phyloP scores from a whole-genome alignment of 768 basidiomycete genomes.

The Hebeloma cylindrosporum region DNA sequence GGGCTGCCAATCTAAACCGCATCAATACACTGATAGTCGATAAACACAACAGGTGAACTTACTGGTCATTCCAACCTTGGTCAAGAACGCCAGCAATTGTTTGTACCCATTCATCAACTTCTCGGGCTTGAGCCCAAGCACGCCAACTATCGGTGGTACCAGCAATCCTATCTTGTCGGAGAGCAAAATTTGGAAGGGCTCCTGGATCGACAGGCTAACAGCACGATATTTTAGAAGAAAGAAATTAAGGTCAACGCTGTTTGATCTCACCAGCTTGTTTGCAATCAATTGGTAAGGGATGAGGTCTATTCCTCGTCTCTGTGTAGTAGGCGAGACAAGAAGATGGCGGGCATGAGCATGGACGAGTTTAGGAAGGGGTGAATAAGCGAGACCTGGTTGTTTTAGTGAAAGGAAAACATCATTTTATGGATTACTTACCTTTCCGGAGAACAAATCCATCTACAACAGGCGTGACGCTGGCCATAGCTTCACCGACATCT shows the following conservation, averaged over 20 bases:
- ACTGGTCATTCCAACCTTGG: slow-evolving; percentile 90
- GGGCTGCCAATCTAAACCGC: slow-evolving; percentile 62
- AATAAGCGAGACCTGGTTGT: slow-evolving; percentile 69
- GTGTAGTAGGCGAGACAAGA: slow-evolving; percentile 48
- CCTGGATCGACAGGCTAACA: slow-evolving; percentile 73
- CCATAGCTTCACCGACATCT: slow-evolving; percentile 87
- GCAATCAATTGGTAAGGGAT: slow-evolving; percentile 87
- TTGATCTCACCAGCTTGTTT: slow-evolving; percentile 59
- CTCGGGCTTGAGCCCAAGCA: slow-evolving; percentile 72
- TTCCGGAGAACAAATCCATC: slow-evolving; percentile 97
- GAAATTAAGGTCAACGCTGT: not conserved
- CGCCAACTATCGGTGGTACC: slow-evolving; percentile 83
- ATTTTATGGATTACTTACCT: slow-evolving; percentile 46
- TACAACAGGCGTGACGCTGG: slow-evolving; percentile 92
- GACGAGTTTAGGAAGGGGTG: slow-evolving; percentile 76
- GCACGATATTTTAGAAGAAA: slow-evolving; percentile 8
- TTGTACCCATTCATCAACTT: slow-evolving; percentile 95
- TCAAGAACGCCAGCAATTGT: slow-evolving; percentile 83
- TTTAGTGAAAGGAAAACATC: slow-evolving; percentile 1
- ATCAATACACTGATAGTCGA: too few relatives aligned
- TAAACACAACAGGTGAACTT: slow-evolving; percentile 24
- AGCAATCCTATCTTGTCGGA: slow-evolving; percentile 72
- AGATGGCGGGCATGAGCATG: slow-evolving; percentile 75
- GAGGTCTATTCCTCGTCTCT: slow-evolving; percentile 63
- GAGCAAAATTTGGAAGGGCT: slow-evolving; percentile 59